Evolutionary conservation across 129 eudicot species (phyloP), one percentile per base, ranked within the genome.

Genomic region (Flaveria bidentis): DNA sequence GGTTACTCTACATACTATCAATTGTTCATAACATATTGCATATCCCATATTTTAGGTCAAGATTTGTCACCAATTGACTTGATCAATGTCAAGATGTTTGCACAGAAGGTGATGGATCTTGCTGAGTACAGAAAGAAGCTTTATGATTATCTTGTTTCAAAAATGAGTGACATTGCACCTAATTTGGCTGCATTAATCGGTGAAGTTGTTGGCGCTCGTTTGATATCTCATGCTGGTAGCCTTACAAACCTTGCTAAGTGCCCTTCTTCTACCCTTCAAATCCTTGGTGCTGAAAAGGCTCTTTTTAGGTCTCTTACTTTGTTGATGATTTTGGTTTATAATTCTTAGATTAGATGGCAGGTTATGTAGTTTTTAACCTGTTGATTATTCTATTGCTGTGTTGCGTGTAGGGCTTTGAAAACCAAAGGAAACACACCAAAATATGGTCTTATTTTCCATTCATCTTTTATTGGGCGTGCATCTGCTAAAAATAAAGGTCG

Each of bases 211-310:
- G 98, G 98, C 53, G 98, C 98, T 15, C 91, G 98, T 68, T 77
- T 92, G 72, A 92, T 92, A 67, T 92, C 98, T 72, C 98, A 92
- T 83, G 98, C 98, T 64, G 98, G 96, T 76, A 90, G 96, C 79
- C 96, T 92, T 33, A 92, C 98, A 39, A 92, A 90, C 83, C 81
- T 92, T 76, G 96, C 98, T 2, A 92, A 92, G 84, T 92, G 98
- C 80, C 98, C 96, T 60, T 90, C 98, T 51, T 92, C 98, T 45
- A 92, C 98, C 65, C 96, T 92, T 79, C 98, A 92, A 81, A 92
- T 90, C 66, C 96, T 92, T 61, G 98, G 98, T 67, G 98, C 98
- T 15, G 98, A 93, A 82, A 93, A 93, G 82, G 98, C 98, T 0
- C 98, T 90, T 56, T 93, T 93, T 67, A 90, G 98, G 98, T 93